phyloP scores from a whole-genome alignment of 2,329 filamentous ascomycete genomes.

The Penicillium hesseltinei region DNA sequence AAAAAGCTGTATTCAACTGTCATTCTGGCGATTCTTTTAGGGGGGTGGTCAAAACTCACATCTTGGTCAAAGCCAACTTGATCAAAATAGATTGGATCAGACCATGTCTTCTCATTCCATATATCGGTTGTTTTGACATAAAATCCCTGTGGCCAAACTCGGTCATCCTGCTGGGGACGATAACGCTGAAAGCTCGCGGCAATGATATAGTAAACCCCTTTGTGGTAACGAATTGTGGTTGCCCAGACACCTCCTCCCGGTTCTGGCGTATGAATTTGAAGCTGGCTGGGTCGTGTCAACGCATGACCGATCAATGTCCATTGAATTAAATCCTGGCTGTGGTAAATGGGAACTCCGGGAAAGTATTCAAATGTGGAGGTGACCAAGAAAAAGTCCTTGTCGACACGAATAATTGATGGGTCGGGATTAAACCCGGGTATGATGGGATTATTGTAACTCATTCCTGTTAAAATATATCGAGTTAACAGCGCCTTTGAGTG shows the following conservation, averaged over 20 bases:
- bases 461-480: neutral
- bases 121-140: conserved; percentile 55
- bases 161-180: conserved; percentile 45
- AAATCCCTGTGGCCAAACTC: conserved; percentile 54
- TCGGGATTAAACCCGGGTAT: conserved; percentile 63
- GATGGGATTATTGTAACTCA: conserved; percentile 48
- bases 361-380: conserved; percentile 64
- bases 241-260: conserved; percentile 47
- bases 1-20: conserved; percentile 40
- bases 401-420: conserved; percentile 54
- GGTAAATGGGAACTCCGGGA: conserved; percentile 61
- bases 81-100: conserved; percentile 55
- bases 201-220: conserved; percentile 48
- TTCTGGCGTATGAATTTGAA: conserved; percentile 37
- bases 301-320: conserved; percentile 42
- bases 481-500: neutral
- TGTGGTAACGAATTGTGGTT: conserved; percentile 48
- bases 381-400: conserved; percentile 56
- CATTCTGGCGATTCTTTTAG: neutral
- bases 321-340: conserved; percentile 49
- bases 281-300: conserved; percentile 33
- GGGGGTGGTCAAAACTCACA: conserved; percentile 31
- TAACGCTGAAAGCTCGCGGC: conserved; percentile 46
- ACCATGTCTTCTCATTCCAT: conserved; percentile 53
- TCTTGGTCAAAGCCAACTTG: conserved; percentile 56